Base-by-base conservation (phyloP, 2,329 filamentous ascomycete genomes). In the Arthrinium phaeospermum region DNA sequence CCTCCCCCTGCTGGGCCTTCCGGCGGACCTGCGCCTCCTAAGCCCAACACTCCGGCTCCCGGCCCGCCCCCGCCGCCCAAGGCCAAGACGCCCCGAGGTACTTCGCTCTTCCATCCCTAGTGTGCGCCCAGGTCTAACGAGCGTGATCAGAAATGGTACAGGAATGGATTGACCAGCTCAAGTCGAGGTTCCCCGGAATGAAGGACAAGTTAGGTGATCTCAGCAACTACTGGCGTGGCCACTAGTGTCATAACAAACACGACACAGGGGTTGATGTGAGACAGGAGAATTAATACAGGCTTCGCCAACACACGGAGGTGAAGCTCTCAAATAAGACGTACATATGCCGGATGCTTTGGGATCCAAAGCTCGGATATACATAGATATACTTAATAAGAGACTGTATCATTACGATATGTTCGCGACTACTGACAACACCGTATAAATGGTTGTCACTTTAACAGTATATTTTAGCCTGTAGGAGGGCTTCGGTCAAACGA, bases 71-170 rank as follows among this genome's bases (percentile, higher is more conserved):
- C 34, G 10, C 57, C 57, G 34, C 57, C 57, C 30, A 64, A 41
- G 57, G 8, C 57, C 34, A 64, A 64, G 57, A 64, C 57, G 57
- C 57, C 57, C 7, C 30, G 41, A 41, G 57, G 57, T 41, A 64
- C 5, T 41, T 64, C 13, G 3, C 57, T 19, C 30, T 64, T 7
- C 34, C 5, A n/a, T 41, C 57, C 57, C 4, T 14, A 10, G 13
- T 41, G 10, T 64, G 30, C 34, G 4, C 22, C 22, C 19, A n/a
- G 19, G 19, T 34, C 57, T 64, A 41, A 64, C 16, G 41, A 41
- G 34, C 19, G 22, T 41, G 34, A 10, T 14, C 34, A 64, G 57
- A 64, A n/a, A 37, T 64, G 57, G 24, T 64, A 19, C 57, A 64
- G 34, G 57, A n/a, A 16, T 64, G 57, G 57, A 64, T 64, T 64